A percentile compares a stretch with the other conserved stretches of the same genome.
phyloP scores from a whole-genome alignment of 192 early-diverging fungal species.

The Thamnidium elegans region DNA sequence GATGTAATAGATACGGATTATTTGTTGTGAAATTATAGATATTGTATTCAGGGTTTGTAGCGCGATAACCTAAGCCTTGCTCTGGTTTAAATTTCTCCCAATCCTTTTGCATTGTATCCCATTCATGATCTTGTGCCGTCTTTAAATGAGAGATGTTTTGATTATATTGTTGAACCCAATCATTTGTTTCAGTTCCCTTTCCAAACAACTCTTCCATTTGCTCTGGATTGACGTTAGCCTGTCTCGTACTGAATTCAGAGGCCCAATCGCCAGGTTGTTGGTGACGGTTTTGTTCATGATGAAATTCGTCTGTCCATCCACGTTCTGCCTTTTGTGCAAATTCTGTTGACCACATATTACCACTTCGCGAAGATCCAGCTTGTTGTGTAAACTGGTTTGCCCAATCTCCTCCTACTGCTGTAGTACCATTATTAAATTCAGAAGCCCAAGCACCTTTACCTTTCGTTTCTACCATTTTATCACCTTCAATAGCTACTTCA shows the following conservation, averaged over 20 bases:
- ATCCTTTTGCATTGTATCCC: conserved; percentile 71
- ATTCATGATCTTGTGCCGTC: conserved; percentile 59
- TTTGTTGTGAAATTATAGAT: conserved; percentile 72
- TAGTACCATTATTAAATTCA: conserved; percentile 27
- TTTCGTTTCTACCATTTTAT: conserved; percentile 74
- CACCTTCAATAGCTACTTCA: conserved; percentile 83
- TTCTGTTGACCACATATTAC: conserved; percentile 34
- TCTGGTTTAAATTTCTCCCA: conserved; percentile 50
- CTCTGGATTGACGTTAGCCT: conserved; percentile 29
- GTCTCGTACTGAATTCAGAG: conserved; percentile 8
- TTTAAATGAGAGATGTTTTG: conserved; percentile 67
- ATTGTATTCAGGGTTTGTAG: conserved; percentile 53
- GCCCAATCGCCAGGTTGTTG: conserved; percentile 12
- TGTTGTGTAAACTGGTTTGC: conserved; percentile 29
- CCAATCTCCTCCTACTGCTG: background rate
- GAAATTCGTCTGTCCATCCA: conserved; percentile 13
- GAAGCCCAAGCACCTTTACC: conserved; percentile 26
- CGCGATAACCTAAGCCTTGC: conserved; percentile 42
- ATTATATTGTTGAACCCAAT: conserved; percentile 68
- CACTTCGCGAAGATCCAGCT: conserved; percentile 1
- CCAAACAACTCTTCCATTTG: conserved; percentile 54
- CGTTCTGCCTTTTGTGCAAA: conserved; percentile 26
- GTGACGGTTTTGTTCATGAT: background rate
- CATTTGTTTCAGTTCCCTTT: conserved; percentile 52
- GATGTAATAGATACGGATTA: conserved; percentile 68